Conservation (phyloP, 495 filamentous ascomycete genomes). For the Penicillium flavigenum region DNA sequence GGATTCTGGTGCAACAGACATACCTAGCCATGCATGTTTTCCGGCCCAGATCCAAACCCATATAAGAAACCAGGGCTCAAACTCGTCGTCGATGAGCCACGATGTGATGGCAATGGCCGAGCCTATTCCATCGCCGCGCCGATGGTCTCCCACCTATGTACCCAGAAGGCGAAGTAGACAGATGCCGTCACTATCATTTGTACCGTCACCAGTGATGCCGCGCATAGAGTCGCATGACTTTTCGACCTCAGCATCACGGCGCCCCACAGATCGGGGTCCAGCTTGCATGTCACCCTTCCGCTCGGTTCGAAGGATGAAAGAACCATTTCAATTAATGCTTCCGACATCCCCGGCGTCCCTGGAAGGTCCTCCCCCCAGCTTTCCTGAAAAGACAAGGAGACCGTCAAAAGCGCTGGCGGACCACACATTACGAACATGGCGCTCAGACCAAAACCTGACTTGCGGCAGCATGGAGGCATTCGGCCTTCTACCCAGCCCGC, state of each 20-base stretch:
- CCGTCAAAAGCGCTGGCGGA: slow-evolving; percentile 20
- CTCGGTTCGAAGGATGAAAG: slow-evolving; percentile 49
- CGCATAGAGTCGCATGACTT: slow-evolving; percentile 29
- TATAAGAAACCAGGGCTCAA: slow-evolving; percentile 25
- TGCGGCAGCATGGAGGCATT: slow-evolving; percentile 37
- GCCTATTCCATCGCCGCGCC: slow-evolving; percentile 28
- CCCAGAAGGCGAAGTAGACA: slow-evolving; percentile 31
- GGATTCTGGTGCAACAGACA: slow-evolving; percentile 25
- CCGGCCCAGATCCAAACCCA: slow-evolving; percentile 29
- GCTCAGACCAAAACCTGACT: slow-evolving; percentile 44
- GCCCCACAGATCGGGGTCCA: slow-evolving; percentile 28
- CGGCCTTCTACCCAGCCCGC: slow-evolving; percentile 44
- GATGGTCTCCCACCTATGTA: slow-evolving; percentile 35
- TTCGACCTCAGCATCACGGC: slow-evolving; percentile 29
- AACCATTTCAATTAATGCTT: slow-evolving; percentile 45
- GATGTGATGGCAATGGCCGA: slow-evolving; percentile 22
- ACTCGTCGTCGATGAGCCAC: slow-evolving; percentile 27
- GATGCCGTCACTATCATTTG: slow-evolving; percentile 31
- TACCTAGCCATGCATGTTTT: slow-evolving; percentile 22
- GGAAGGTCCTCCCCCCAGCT: slow-evolving; percentile 24
- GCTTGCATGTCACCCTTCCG: slow-evolving; percentile 44
- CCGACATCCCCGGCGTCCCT: slow-evolving; percentile 36
- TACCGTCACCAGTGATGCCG: slow-evolving; percentile 20
- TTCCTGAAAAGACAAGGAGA: slow-evolving; percentile 20
- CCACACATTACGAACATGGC: slow-evolving; percentile 41